Evolutionary conservation across 371 early-diverging fungal species (phyloP).

Genomic region (Syncephalis fuscata): DNA sequence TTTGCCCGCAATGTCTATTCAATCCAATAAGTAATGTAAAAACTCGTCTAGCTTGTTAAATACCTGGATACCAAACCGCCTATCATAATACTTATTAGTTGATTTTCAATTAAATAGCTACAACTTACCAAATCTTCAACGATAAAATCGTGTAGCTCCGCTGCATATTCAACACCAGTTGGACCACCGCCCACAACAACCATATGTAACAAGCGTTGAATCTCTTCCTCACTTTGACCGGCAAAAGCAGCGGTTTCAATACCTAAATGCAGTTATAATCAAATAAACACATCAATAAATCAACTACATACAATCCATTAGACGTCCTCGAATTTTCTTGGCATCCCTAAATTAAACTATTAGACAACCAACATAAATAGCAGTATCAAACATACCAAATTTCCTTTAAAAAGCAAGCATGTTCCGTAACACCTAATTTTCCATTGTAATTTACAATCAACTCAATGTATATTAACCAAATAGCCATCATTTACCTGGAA

Average conservation of each 20-base stretch:
- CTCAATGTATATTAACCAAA: too few relatives aligned
- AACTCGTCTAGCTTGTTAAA: too few relatives aligned
- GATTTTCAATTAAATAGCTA: too few relatives aligned
- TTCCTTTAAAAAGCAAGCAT: conserved; percentile 77
- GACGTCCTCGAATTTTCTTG: conserved; percentile 62
- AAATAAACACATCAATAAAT: neutral
- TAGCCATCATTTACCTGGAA: conserved; percentile 20
- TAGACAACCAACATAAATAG: too few relatives aligned
- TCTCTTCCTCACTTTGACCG: conserved; percentile 49
- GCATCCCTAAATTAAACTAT: too few relatives aligned
- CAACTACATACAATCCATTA: conserved; percentile 60
- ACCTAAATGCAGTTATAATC: neutral
- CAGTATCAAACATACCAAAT: conserved; percentile 15
- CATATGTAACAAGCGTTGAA: conserved; percentile 80
- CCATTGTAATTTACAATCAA: too few relatives aligned
- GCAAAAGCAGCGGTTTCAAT: conserved; percentile 81
- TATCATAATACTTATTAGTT: too few relatives aligned
- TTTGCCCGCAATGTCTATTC: conserved; percentile 48
- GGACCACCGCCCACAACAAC: conserved; percentile 96
- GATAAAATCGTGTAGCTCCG: conserved; percentile 85
- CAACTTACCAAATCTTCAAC: conserved; percentile 63
- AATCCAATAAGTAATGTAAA: too few relatives aligned
- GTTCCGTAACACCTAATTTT: conserved; percentile 43
- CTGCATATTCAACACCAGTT: conserved; percentile 90
- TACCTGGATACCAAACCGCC: too few relatives aligned